A percentile compares a stretch with the other conserved stretches of the same genome.
Evolutionary conservation across 2,329 filamentous ascomycete species (phyloP).

Genomic region (Metarhizium sp.): DNA sequence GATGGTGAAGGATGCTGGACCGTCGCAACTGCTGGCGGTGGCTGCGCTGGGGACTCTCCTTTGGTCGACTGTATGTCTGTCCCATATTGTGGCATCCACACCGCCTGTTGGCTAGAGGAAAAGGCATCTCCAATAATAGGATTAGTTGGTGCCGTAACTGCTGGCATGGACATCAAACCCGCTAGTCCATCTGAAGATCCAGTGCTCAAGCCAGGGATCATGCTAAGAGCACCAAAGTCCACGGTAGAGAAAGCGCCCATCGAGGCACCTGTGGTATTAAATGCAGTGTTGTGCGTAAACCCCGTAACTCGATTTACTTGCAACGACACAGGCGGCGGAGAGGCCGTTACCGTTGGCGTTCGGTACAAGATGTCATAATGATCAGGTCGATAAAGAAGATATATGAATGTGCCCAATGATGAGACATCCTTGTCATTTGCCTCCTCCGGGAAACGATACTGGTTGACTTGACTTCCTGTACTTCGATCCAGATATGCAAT

Average conservation of each 20-base stretch:
- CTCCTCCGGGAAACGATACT: constrained; percentile 53
- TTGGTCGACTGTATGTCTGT: constrained; percentile 15
- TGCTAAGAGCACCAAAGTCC: constrained; percentile 33
- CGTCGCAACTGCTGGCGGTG: constrained; percentile 20
- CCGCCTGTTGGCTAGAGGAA: constrained; percentile 23
- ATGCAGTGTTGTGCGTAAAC: constrained; percentile 35
- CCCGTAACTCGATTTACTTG: constrained; percentile 44
- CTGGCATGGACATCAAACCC: constrained; percentile 23
- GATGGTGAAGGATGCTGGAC: constrained; percentile 21
- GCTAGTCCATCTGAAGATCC: constrained; percentile 8
- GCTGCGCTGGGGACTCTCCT: constrained; percentile 12
- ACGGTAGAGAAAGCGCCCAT: constrained; percentile 32
- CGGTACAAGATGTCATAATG: constrained; percentile 95
- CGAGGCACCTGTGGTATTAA: constrained; percentile 28
- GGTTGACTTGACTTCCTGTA: constrained; percentile 65
- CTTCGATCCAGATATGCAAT: constrained; percentile 89
- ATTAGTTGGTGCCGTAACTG: constrained; percentile 17
- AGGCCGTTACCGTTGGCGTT: constrained; percentile 22
- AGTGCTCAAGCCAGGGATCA: constrained; percentile 36
- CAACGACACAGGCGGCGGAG: constrained; percentile 16
- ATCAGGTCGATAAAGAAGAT: constrained; percentile 59
- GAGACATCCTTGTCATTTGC: constrained; percentile 34
- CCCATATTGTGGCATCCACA: constrained; percentile 26
- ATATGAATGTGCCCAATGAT: constrained; percentile 40
- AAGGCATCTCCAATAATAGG: constrained; percentile 21